Conservation (phyloP, 192 early-diverging fungal species). For the Fimicolochytrium jonesii region DNA sequence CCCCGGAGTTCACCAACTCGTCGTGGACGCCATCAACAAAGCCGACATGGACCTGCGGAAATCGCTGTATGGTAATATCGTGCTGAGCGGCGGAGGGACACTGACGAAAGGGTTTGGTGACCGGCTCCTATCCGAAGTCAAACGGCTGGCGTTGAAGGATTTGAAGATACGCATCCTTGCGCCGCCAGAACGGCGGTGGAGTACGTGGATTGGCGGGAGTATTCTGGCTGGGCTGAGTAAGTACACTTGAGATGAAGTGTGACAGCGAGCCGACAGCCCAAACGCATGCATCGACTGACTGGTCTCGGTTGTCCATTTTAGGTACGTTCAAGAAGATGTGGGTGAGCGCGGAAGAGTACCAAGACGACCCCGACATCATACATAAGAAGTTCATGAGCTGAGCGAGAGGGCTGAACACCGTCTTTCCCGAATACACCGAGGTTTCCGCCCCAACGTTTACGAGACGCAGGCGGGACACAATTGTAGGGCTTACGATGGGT, state of each 20-base stretch:
- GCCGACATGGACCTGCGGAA: constrained; percentile 94
- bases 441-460: too few species aligned
- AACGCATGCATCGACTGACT: too few species aligned
- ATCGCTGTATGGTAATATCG: constrained; percentile 81
- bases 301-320: background rate
- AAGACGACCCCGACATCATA: constrained; percentile 94
- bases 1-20: constrained; percentile 89
- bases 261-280: too few species aligned
- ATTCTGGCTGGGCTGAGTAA: constrained; percentile 87
- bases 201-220: constrained; percentile 97
- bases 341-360: constrained; percentile 94
- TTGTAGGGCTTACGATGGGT: too few species aligned
- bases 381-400: constrained; percentile 28
- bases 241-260: constrained; percentile 18
- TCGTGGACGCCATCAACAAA: constrained; percentile 88
- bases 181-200: constrained; percentile 96
- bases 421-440: too few species aligned
- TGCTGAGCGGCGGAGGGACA: constrained; percentile 97
- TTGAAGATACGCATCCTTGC: constrained; percentile 97
- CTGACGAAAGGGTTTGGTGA: constrained; percentile 91
- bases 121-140: constrained; percentile 83
- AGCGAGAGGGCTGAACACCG: too few species aligned
- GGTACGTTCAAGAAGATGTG: constrained; percentile 99
- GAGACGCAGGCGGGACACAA: too few species aligned
- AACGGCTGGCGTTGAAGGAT: constrained; percentile 85